Conservation (phyloP, 2,329 filamentous ascomycete genomes). For the Cladorrhinum sp. region DNA sequence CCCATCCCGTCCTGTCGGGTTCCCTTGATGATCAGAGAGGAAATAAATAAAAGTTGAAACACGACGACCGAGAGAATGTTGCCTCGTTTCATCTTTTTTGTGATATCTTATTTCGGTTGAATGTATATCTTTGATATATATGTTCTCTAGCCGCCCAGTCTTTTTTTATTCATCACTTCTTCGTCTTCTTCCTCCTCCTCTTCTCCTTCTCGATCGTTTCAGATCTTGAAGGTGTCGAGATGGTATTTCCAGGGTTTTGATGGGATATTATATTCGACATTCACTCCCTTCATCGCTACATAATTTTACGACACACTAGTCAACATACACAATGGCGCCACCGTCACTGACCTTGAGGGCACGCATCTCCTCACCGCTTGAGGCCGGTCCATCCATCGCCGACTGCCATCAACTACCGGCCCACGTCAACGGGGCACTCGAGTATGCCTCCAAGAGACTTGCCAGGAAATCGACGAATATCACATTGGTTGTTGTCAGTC, state of each 20-base stretch:
- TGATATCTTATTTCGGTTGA: neutral
- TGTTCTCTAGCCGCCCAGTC: slow-evolving; percentile 17
- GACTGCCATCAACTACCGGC: slow-evolving; percentile 56
- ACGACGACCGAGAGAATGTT: neutral
- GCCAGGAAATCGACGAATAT: slow-evolving; percentile 54
- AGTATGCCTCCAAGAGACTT: slow-evolving; percentile 55
- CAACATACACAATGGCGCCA: slow-evolving; percentile 32
- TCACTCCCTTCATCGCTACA: neutral
- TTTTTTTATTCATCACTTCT: slow-evolving; percentile 18
- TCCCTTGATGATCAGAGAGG: neutral
- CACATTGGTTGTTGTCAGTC: slow-evolving; percentile 44
- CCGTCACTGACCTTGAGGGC: slow-evolving; percentile 42
- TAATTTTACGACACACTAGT: too few relatives aligned
- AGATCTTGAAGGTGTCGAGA: neutral
- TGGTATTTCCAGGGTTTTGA: neutral
- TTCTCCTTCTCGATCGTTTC: neutral
- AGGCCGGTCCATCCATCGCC: slow-evolving; percentile 59
- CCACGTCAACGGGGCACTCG: slow-evolving; percentile 53
- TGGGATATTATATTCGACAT: neutral
- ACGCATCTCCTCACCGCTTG: slow-evolving; percentile 60
- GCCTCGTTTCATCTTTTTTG: slow-evolving; percentile 10
- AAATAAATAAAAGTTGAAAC: slow-evolving; percentile 8
- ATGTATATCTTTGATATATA: too few relatives aligned
- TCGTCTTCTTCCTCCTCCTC: neutral
- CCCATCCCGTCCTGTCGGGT: slow-evolving; percentile 2